Evolutionary conservation across 106 monocot genomes (phyloP).

Genomic region (Dioscorea dumetorum): DNA sequence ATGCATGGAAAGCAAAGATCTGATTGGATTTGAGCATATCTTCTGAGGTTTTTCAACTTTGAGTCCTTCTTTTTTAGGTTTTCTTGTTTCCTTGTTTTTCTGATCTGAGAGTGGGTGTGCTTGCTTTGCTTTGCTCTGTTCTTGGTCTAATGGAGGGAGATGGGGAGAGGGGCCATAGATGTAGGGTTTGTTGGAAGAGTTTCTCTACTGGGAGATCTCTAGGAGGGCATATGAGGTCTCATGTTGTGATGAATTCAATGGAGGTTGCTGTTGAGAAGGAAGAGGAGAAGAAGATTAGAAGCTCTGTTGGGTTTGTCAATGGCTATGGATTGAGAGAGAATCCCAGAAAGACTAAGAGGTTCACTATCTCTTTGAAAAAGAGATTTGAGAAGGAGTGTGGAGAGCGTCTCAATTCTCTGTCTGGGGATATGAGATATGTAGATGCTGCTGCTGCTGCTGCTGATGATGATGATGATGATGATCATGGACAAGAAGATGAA

Average conservation of each 20-base stretch:
- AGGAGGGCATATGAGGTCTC: conserved; percentile 58
- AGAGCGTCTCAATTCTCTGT: conserved; percentile 30
- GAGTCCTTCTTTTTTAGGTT: neutral
- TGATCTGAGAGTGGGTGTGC: neutral
- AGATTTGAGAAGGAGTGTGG: conserved; percentile 6
- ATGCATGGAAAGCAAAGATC: neutral
- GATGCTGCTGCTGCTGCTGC: neutral
- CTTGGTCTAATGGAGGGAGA: conserved; percentile 11
- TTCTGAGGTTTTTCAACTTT: neutral
- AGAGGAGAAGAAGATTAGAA: neutral
- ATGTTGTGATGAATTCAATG: neutral
- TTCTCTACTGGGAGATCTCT: conserved; percentile 40
- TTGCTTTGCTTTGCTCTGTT: neutral
- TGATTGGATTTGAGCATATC: neutral
- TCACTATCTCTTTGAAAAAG: conserved; percentile 1
- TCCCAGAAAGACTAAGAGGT: conserved; percentile 37
- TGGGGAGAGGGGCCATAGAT: conserved; percentile 16
- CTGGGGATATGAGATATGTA: conserved; percentile 46
- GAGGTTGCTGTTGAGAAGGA: neutral
- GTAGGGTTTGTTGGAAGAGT: conserved; percentile 33
- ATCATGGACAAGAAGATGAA: neutral
- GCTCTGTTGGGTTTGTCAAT: neutral
- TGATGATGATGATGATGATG: too few relatives aligned
- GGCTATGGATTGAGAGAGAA: conserved; percentile 45
- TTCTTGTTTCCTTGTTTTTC: neutral